phyloP scores from a whole-genome alignment of 176 grass and related monocot species.

The Juncus inflexus region DNA sequence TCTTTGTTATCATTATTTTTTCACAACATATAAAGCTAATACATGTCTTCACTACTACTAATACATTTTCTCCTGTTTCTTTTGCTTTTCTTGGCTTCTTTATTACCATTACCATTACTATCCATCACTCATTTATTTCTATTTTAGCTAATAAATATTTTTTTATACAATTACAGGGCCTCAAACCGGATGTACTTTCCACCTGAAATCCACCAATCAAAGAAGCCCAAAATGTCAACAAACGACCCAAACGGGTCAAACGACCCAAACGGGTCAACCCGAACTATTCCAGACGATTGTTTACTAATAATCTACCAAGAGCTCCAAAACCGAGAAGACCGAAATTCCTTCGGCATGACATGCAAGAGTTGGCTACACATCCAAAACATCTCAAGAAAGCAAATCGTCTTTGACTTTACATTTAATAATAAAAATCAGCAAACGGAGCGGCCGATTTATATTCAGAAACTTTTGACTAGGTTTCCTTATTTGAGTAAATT shows the following conservation, averaged over 20 bases:
- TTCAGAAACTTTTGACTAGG: slow-evolving; percentile 51
- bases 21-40: too few relatives aligned
- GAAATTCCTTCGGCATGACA: slow-evolving; percentile 78
- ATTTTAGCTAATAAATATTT: too few relatives aligned
- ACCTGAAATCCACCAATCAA: neutral
- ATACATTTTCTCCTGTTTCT: too few relatives aligned
- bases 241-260: slow-evolving; percentile 18
- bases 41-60: too few relatives aligned
- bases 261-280: slow-evolving; percentile 21
- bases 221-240: slow-evolving; percentile 4
- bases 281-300: slow-evolving; percentile 61
- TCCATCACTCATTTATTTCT: too few relatives aligned
- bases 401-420: slow-evolving; percentile 53
- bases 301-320: slow-evolving; percentile 61
- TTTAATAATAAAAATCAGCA: slow-evolving; percentile 56
- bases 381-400: slow-evolving; percentile 59
- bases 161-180: too few relatives aligned
- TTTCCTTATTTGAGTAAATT: slow-evolving; percentile 51
- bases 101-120: too few relatives aligned
- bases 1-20: too few relatives aligned
- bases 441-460: slow-evolving; percentile 38
- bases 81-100: too few relatives aligned
- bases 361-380: slow-evolving; percentile 75
- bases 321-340: slow-evolving; percentile 46
- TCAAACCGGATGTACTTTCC: too few relatives aligned